These are phyloP conservation scores for Phytophthora idaei DNA, from an alignment of 352 stramenopile species.

Conservation along the genomic window DNA sequence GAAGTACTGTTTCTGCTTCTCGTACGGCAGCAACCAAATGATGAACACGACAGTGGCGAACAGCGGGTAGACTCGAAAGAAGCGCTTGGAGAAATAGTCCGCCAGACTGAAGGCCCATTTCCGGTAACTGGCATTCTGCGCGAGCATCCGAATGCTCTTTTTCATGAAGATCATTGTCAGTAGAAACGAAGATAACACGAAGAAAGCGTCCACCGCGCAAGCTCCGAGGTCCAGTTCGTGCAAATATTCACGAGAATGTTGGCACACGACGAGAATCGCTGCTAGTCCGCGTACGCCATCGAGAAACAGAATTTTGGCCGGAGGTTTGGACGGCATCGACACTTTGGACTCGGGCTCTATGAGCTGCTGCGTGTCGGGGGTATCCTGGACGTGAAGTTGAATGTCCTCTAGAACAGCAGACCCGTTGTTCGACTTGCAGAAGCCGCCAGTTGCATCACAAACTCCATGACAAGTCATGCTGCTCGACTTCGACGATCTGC, in stretches of 20 bases:
- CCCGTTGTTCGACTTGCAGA: conserved; percentile 3
- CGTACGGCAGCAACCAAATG: conserved; percentile 40
- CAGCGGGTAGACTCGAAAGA: conserved; percentile 44
- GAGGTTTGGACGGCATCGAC: conserved; percentile 12
- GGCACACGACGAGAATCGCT: conserved; percentile 42
- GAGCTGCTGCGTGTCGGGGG: conserved; percentile 16
- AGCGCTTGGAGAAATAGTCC: conserved; percentile 48
- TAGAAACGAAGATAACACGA: conserved; percentile 53
- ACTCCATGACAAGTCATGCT: conserved; percentile 16
- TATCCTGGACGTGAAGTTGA: conserved; percentile 19
- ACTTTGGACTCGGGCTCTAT: conserved; percentile 11
- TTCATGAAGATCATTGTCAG: conserved; percentile 49
- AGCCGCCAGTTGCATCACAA: conserved; percentile 10
- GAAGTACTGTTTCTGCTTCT: conserved; percentile 38
- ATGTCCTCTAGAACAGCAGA: conserved; percentile 12
- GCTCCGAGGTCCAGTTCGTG: conserved; percentile 37
- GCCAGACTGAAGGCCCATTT: conserved; percentile 31
- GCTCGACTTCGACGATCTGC: background rate
- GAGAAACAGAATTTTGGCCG: conserved; percentile 47
- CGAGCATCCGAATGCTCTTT: conserved; percentile 36
- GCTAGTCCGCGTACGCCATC: conserved; percentile 54
- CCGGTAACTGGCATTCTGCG: conserved; percentile 22
- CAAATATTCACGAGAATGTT: conserved; percentile 39
- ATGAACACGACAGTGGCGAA: conserved; percentile 31
- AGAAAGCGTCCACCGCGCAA: conserved; percentile 43